These are phyloP conservation scores for Colletotrichum falcatum DNA, from an alignment of 2,329 filamentous ascomycete species.

Conservation along the genomic window DNA sequence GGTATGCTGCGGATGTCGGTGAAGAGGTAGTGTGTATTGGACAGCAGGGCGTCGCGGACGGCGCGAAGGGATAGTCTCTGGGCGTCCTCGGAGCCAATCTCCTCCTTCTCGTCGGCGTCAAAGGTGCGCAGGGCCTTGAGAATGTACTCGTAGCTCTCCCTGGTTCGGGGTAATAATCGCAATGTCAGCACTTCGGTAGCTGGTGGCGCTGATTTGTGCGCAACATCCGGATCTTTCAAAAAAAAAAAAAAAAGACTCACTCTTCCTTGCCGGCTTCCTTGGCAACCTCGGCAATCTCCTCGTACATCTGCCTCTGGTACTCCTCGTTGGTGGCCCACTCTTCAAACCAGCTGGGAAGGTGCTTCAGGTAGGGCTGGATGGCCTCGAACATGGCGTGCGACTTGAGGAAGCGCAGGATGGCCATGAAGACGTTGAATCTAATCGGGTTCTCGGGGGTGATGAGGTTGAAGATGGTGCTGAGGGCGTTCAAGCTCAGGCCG, in stretches of 20 bases:
- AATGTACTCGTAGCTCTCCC: constrained; percentile 75
- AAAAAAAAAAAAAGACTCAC: constrained; percentile 68
- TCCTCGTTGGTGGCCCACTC: constrained; percentile 87
- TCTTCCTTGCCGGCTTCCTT: constrained; percentile 81
- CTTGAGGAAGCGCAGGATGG: constrained; percentile 87
- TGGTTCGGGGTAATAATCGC: constrained; percentile 43
- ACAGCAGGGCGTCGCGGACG: constrained; percentile 65
- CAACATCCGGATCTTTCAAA: constrained; percentile 6
- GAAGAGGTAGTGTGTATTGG: constrained; percentile 74
- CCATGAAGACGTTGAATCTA: constrained; percentile 90
- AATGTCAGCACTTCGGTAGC: constrained; percentile 17
- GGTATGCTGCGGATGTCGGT: constrained; percentile 85
- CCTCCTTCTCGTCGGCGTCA: constrained; percentile 65
- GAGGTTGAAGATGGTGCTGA: constrained; percentile 97
- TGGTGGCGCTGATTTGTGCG: background rate
- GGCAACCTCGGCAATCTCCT: constrained; percentile 85
- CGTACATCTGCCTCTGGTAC: constrained; percentile 85
- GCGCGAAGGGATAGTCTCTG: constrained; percentile 70
- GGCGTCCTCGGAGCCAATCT: constrained; percentile 69
- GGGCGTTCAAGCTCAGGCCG: constrained; percentile 86
- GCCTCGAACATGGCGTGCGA: constrained; percentile 82
- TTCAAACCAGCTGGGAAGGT: constrained; percentile 83
- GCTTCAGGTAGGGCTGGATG: constrained; percentile 84
- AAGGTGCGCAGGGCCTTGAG: constrained; percentile 72
- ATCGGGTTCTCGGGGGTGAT: constrained; percentile 80